A percentile compares a stretch with the other conserved stretches of the same genome.
Evolutionary conservation across 2,329 filamentous ascomycete species (phyloP).

Genomic region (Claviceps maximensis): DNA sequence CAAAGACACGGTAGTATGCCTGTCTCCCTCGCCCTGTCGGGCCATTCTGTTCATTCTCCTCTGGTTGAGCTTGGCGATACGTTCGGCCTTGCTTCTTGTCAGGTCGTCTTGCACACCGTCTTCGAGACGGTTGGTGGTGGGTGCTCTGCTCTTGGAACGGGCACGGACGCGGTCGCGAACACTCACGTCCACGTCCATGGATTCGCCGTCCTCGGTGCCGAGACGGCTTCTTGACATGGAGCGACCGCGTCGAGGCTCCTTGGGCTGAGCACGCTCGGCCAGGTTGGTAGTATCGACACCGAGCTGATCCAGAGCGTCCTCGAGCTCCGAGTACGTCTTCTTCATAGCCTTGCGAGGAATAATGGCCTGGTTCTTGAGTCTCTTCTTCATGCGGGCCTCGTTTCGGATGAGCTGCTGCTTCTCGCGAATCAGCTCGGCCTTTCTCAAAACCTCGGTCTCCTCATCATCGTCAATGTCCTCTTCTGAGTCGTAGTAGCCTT

Average conservation of each 20-base stretch:
- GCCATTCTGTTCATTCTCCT: constrained; percentile 99
- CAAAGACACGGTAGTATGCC: constrained; percentile 69
- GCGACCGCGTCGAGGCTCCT: constrained; percentile 56
- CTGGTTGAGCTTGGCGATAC: constrained; percentile 78
- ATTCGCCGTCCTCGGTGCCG: constrained; percentile 50
- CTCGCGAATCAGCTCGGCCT: constrained; percentile 90
- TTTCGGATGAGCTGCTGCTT: constrained; percentile 88
- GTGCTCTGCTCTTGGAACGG: constrained; percentile 58
- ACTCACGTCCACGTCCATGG: constrained; percentile 60
- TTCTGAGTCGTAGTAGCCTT: constrained; percentile 88
- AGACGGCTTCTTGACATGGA: constrained; percentile 49
- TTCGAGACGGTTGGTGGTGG: constrained; percentile 51
- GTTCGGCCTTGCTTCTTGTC: constrained; percentile 66
- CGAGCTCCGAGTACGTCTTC: constrained; percentile 77
- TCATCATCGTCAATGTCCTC: constrained; percentile 74
- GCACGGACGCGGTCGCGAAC: constrained; percentile 51
- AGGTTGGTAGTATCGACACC: constrained; percentile 73
- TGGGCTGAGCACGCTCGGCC: constrained; percentile 55
- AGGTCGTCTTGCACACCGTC: constrained; percentile 62
- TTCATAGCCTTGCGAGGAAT: constrained; percentile 74
- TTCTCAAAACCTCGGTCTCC: constrained; percentile 74
- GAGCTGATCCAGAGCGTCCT: constrained; percentile 69
- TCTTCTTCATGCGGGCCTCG: constrained; percentile 89
- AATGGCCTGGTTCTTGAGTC: constrained; percentile 89
- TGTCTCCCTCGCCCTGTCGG: constrained; percentile 89